These are phyloP conservation scores for Fusarium sp. DNA, from an alignment of 2,329 filamentous ascomycete species.

Conservation along the genomic window DNA sequence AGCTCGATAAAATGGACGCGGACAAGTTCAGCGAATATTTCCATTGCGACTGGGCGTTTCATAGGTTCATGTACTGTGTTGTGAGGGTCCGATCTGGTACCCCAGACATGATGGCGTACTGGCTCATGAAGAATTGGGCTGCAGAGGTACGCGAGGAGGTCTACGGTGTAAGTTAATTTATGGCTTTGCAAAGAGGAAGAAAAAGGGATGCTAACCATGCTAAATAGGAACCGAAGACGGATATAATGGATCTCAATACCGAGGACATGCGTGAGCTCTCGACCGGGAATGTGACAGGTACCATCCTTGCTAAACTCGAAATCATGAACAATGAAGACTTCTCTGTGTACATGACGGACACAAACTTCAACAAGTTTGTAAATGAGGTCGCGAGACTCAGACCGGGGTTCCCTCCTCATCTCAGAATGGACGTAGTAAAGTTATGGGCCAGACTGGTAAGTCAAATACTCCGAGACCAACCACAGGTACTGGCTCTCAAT, in stretches of 20 bases:
- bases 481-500: not conserved
- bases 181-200: not conserved
- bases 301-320: not conserved
- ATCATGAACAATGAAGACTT: not conserved
- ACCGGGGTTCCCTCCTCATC: not conserved
- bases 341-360: not conserved
- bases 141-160: not conserved
- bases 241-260: not conserved
- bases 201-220: fast-evolving
- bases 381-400: not conserved
- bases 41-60: not conserved
- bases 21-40: not conserved
- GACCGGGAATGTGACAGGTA: not conserved
- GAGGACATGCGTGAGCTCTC: not conserved
- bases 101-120: not conserved
- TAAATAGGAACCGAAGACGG: not conserved
- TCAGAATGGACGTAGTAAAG: not conserved
- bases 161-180: not conserved
- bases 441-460: not conserved
- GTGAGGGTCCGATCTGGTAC: not conserved
- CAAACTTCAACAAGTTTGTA: not conserved
- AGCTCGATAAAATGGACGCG: not conserved
- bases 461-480: not conserved
- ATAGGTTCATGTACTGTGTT: not conserved
- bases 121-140: not conserved